Evolutionary conservation across 306 rosid genomes (phyloP).

Genomic region (Prinsepia uniflora): DNA sequence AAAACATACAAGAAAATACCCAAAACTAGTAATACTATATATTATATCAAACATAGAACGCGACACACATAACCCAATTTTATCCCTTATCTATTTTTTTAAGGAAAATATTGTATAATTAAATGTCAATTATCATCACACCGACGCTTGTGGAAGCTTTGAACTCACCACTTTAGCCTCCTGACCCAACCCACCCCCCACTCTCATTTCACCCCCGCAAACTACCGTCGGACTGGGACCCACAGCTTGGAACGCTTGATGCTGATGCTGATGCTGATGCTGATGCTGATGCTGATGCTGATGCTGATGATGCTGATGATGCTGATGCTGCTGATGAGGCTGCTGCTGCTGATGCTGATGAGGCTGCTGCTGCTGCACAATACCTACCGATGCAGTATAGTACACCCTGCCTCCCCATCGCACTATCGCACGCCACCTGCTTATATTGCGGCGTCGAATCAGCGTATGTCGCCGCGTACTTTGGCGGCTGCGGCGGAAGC

Average conservation of each 20-base stretch:
- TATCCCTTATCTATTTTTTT: too few species aligned
- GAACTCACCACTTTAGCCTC: slow-evolving; percentile 55
- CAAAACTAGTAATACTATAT: too few species aligned
- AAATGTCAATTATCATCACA: slow-evolving; percentile 30
- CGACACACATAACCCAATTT: too few species aligned
- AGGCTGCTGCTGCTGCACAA: too few species aligned
- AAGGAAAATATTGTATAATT: too few species aligned
- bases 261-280: slow-evolving; percentile 26
- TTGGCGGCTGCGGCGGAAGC: slow-evolving; percentile 46
- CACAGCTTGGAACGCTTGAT: slow-evolving; percentile 3
- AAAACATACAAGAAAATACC: too few species aligned
- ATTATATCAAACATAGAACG: too few species aligned
- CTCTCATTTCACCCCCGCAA: slow-evolving; percentile 31
- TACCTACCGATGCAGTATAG: slow-evolving; percentile 53
- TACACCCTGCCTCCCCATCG: slow-evolving; percentile 74
- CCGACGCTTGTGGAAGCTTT: slow-evolving; percentile 67
- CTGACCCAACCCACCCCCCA: slow-evolving; percentile 46
- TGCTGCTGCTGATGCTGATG: too few species aligned
- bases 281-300: too few species aligned
- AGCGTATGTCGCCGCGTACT: slow-evolving; percentile 33
- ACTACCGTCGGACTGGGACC: slow-evolving; percentile 25
- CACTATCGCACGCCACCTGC: slow-evolving; percentile 55
- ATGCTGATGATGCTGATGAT: too few species aligned
- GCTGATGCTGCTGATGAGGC: too few species aligned
- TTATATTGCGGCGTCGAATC: slow-evolving; percentile 33